Evolutionary conservation across 1,139 yeast genomes (phyloP), one percentile per base, ranked within the genome.

Genomic region (Protomyces inundatus): DNA sequence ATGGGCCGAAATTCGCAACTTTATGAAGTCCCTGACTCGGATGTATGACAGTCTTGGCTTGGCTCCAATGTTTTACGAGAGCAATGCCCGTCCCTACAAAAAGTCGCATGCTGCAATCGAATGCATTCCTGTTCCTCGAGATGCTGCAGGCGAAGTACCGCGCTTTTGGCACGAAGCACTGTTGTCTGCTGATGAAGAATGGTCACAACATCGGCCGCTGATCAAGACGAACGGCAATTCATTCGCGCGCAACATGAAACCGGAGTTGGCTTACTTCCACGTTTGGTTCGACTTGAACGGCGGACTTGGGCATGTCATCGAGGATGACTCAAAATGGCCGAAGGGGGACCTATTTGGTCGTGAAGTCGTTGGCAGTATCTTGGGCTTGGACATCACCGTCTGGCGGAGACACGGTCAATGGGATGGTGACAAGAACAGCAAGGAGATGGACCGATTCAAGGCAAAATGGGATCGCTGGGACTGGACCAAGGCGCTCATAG

Each of bases 231-330:
- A 77, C 3, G 69, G 70, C 39, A 54, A 55, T 23, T 77, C 77
- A 4, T 77, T 80, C 64, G 71, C 77, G 30, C 68, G 72, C 10
- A 70, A 74, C n/a, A 75, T 81, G 50, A 81, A 82, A 1, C 75
- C 79, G 61, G 80, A 80, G 64, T 78, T 82, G 3, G 81, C 82
- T 0, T 81, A 76, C 68, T 80, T 79, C 69, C 84, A 81, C 68
- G 81, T 78, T 4, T 81, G 84, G 84, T 72, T 79, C 64, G 73
- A 72, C 36, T 64, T 78, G 9, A 75, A 78, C 61, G 83, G 83
- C 9, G 84, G 84, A 0, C 64, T 79, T 54, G 84, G 82, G 1
- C 84, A 81, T 69, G 79, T 81, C n/a, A 75, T 81, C 5, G 83
- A 81, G 65, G 75, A 78, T 63, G 61, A 69, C 0, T 60, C 68